Base-by-base conservation (phyloP, 345 rosid genomes). In the Trapa bicornis region DNA sequence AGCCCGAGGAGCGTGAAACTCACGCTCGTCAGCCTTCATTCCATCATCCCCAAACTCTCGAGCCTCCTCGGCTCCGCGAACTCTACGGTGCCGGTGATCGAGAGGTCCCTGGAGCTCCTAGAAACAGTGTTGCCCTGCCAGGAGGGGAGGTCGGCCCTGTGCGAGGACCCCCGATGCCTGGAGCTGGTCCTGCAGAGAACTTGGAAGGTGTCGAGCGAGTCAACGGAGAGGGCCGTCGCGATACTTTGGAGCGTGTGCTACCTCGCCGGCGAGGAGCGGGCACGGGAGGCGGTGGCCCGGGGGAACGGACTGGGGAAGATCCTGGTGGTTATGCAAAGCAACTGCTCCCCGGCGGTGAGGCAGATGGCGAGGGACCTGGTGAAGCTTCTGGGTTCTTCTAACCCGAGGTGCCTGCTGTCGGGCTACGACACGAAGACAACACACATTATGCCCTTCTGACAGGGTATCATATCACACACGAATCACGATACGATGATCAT, bases 361-460 rank as follows among this genome's bases (percentile, higher is more conserved):
- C 87, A 83, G 71, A 94, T 89, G 97, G 73, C 87, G 16, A 73
- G 79, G 7, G 97, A 94, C 72, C 48, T 94, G 76, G 71, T 94
- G 47, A 91, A 85, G 80, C 80, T 81, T 39, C 84, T 85, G 64
- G 74, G 86, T 76, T 71, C 78, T 76, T 71, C 78, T 54, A 79
- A 78, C 67, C 82, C 81, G 14, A 76, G 81, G 69, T 80, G 82
- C n/a, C 47, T 81, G 42, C 82, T 88, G 36, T 68, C 90, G 17
- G 75, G 88, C 74, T 94, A 94, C 66, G 83, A 88, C 35, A 94
- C 99, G 10, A 86, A 88, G 67, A 87, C 97, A 37, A 94, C 95
- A 65, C 99, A 90, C 74, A 88, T 94, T 48, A 88, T 79, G 81
- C 99, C 99, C 45, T 88, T 86, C 70, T 93, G 91, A 92, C 70